A percentile compares a stretch with the other conserved stretches of the same genome.
Conservation (phyloP, 805 yeast genomes). For the Ogataea polymorpha region DNA sequence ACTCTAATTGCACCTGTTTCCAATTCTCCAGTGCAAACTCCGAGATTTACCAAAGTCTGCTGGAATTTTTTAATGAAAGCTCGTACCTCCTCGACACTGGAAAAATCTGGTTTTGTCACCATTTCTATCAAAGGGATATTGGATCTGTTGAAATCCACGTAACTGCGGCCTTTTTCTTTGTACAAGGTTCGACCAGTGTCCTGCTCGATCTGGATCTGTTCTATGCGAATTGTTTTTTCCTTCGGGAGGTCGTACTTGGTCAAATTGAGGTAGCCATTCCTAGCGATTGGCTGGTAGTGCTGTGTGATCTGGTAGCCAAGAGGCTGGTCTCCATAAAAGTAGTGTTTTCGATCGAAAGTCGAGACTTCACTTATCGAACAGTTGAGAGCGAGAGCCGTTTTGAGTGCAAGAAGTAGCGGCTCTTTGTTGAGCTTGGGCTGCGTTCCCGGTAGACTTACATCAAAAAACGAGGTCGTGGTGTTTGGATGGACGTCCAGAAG, state of each 20-base stretch:
- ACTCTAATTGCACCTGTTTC: constrained; percentile 95
- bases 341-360: constrained; percentile 89
- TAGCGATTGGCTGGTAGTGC: constrained; percentile 75
- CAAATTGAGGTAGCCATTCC: constrained; percentile 56
- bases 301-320: constrained; percentile 95
- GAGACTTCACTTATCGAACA: constrained; percentile 54
- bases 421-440: constrained; percentile 80
- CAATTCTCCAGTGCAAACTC: constrained; percentile 82
- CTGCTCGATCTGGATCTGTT: constrained; percentile 89
- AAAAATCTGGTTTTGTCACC: constrained; percentile 88
- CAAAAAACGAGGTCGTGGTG: constrained; percentile 69
- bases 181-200: constrained; percentile 85
- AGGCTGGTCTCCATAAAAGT: constrained; percentile 96
- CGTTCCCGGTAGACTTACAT: constrained; percentile 87
- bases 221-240: constrained; percentile 53
- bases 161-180: constrained; percentile 36
- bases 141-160: constrained; percentile 79
- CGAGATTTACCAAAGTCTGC: constrained; percentile 60
- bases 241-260: constrained; percentile 44
- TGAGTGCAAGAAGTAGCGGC: constrained; percentile 66
- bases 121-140: constrained; percentile 86
- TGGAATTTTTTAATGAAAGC: constrained; percentile 82
- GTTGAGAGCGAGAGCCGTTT: constrained; percentile 68
- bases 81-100: constrained; percentile 60
- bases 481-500: constrained; percentile 52